Percentiles rank a stretch among this genome's conserved stretches.
Conservation (phyloP, 2,329 filamentous ascomycete genomes). For the Massarina eburnea region DNA sequence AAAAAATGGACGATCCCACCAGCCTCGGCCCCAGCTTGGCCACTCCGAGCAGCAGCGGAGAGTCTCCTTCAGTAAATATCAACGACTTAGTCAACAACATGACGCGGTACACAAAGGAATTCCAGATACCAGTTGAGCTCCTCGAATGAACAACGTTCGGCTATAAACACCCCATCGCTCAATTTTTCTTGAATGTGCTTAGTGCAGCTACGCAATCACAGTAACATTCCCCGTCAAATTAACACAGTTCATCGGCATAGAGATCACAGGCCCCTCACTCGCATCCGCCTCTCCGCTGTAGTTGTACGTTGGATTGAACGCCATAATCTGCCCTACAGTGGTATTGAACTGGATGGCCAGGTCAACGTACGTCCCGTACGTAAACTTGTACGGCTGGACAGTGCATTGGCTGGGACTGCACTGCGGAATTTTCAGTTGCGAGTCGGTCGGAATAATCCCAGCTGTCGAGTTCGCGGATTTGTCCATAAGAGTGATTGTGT, state of each 20-base stretch:
- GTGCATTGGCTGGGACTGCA: no score
- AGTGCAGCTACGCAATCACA: no score
- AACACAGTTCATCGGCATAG: no score
- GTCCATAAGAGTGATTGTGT: not conserved
- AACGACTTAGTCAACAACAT: constrained; percentile 36
- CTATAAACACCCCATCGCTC: not conserved
- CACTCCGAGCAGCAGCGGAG: constrained; percentile 12
- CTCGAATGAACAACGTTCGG: constrained; percentile 22
- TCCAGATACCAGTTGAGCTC: constrained; percentile 37
- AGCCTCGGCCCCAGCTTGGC: constrained; percentile 14
- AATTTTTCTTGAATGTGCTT: no score
- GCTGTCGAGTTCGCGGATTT: not conserved
- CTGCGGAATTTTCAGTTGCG: constrained; percentile 2
- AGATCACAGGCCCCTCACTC: no score
- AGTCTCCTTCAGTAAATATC: constrained; percentile 22
- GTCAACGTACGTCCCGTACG: no score
- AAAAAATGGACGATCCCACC: constrained; percentile 39
- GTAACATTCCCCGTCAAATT: no score
- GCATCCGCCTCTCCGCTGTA: no score
- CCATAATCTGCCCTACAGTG: no score
- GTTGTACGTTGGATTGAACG: no score
- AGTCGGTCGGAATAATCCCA: not conserved
- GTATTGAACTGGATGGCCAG: no score
- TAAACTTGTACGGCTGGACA: no score
- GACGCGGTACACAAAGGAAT: constrained; percentile 34